Base-by-base conservation (phyloP, 2,329 filamentous ascomycete species). In the Pleomassaria siparia region DNA sequence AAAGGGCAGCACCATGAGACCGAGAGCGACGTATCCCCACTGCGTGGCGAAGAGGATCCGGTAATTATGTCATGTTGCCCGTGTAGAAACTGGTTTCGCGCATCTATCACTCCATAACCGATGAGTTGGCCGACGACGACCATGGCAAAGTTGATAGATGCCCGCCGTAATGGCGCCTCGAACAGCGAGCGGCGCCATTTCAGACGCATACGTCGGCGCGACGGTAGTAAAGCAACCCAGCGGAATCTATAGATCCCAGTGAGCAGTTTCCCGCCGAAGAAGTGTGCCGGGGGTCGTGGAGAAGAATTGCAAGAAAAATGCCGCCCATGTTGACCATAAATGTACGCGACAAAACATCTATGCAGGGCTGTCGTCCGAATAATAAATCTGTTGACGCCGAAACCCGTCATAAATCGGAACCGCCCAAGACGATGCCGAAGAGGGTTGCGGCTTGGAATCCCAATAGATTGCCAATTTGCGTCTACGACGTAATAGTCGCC, bases 31-130 rank as follows among this genome's bases (percentile, higher is more conserved):
- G 35, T 63, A 69, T 1, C 58, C 65, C 66, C 65, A 70, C 44
- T 70, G 64, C 2, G 62, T 61, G 2, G 65, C 64, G 43, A 68
- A 69, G 5, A 69, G 45, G 2, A 65, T 40, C 18, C 39, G 55
- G 47, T 69, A n/a, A n/a, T n/a, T n/a, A 70, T 9, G 50, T 41
- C 33, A 49, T 39, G 16, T 41, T 39, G 11, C 56, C 63, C 1
- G 42, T 46, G 29, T 63, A 65, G 40, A 56, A 60, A 30, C 47
- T 58, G 13, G 62, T 48, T 51, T 64, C 39, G 15, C 55, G 36
- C 45, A 50, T n/a, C n/a, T n/a, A n/a, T 40, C 2, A 57, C 52
- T 12, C 49, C 49, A 36, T 45, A 57, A 11, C 51, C 52, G 28
- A 57, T 46, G 5, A 59, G 26, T 32, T 59, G 56, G 2, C 56